These are phyloP conservation scores for Eragrostis nindensis DNA, from an alignment of 176 grass and related monocot genomes.

Conservation along the genomic window DNA sequence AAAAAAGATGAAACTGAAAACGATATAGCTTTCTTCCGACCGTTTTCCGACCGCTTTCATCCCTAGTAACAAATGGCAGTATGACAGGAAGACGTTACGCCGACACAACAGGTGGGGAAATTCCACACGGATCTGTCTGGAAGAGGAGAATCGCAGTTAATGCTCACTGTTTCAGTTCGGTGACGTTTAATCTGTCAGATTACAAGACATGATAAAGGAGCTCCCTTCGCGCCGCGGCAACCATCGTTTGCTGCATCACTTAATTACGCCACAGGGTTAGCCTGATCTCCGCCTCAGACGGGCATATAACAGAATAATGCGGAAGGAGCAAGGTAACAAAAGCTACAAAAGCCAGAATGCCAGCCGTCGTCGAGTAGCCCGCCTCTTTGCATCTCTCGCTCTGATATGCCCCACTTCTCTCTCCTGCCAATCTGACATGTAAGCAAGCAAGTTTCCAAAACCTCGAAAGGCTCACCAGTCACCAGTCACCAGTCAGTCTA, in stretches of 20 bases:
- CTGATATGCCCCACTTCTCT: neutral
- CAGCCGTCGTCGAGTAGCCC: neutral
- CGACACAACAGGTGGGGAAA: no score
- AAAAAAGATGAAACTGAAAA: no score
- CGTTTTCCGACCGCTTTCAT: no score
- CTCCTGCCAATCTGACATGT: neutral
- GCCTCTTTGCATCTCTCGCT: neutral
- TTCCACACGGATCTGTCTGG: no score
- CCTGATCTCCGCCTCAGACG: neutral
- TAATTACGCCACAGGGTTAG: neutral
- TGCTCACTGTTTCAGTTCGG: no score
- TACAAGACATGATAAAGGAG: no score
- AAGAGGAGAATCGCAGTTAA: no score
- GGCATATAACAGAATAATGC: neutral
- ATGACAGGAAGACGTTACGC: no score
- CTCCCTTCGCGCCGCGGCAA: neutral
- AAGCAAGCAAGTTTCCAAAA: slow-evolving; percentile 7
- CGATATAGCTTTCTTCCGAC: no score
- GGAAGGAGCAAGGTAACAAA: neutral
- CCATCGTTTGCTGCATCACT: neutral
- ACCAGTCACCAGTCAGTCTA: neutral
- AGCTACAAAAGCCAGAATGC: neutral
- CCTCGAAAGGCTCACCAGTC: neutral
- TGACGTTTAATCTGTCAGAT: no score
- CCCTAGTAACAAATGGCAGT: no score